These are phyloP conservation scores for Coemansia sp. DNA, from an alignment of 192 early-diverging fungal genomes.

Conservation along the genomic window DNA sequence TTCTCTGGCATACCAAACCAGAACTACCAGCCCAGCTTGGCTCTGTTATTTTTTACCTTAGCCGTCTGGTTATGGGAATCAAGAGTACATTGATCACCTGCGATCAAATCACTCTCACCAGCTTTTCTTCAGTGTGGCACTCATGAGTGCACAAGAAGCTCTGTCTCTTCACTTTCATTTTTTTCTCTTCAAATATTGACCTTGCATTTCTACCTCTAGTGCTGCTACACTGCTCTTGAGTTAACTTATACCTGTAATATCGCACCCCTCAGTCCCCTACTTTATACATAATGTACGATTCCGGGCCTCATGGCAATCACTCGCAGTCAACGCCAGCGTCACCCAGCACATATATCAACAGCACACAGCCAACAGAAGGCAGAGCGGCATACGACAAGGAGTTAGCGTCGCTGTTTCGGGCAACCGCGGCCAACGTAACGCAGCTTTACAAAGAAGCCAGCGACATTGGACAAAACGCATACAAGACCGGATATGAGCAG, in stretches of 20 bases:
- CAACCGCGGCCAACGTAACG: constrained; percentile 55
- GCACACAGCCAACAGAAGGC: constrained; percentile 22
- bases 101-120: not conserved
- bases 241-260: constrained; percentile 3
- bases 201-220: constrained; percentile 6
- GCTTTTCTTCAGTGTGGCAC: not conserved
- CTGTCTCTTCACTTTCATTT: not conserved
- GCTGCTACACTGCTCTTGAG: not conserved
- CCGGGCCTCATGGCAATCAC: constrained; percentile 29
- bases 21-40: not conserved
- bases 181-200: constrained; percentile 7
- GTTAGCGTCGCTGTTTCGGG: constrained; percentile 45
- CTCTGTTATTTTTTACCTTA: not conserved
- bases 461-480: constrained; percentile 46
- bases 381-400: constrained; percentile 43
- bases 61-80: not conserved
- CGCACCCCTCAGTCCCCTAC: not conserved
- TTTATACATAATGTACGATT: constrained; percentile 40
- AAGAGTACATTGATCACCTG: not conserved
- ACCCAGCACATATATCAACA: constrained; percentile 30
- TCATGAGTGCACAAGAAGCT: not conserved
- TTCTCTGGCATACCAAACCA: not conserved
- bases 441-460: constrained; percentile 56
- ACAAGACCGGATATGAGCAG: constrained; percentile 55
- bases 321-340: constrained; percentile 52